These are phyloP conservation scores for Aspergillus sp. DNA, from an alignment of 2,329 filamentous ascomycete genomes.

Conservation along the genomic window DNA sequence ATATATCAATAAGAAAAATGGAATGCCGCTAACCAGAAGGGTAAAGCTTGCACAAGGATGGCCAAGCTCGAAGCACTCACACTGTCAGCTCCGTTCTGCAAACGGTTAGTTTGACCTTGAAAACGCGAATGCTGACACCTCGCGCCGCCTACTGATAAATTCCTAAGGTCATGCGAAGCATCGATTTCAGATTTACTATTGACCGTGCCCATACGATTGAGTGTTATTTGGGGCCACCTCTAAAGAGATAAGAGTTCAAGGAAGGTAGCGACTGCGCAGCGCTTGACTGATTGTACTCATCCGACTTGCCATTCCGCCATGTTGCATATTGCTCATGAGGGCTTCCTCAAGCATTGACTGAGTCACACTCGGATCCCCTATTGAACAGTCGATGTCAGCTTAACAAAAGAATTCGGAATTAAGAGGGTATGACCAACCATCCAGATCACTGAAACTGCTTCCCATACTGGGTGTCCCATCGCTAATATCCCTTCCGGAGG, in stretches of 20 bases:
- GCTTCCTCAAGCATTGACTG: conserved; percentile 66
- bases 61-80: neutral
- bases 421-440: conserved; percentile 44
- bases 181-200: neutral
- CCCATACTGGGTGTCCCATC: conserved; percentile 63
- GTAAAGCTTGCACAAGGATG: neutral
- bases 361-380: conserved; percentile 60
- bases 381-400: conserved; percentile 5
- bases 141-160: neutral
- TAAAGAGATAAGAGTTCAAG: neutral
- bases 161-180: neutral
- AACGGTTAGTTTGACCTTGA: neutral
- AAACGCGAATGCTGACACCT: neutral
- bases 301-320: conserved; percentile 49
- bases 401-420: neutral
- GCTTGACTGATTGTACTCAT: conserved; percentile 56
- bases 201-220: neutral
- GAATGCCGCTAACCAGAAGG: neutral
- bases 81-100: neutral
- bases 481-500: conserved; percentile 45
- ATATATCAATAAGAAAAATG: neutral
- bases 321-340: conserved; percentile 62
- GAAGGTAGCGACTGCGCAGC: conserved; percentile 52
- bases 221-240: neutral
- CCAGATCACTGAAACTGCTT: conserved; percentile 65